Evolutionary conservation across 768 basidiomycete species (phyloP).

Genomic region (Termitomyces sp.): DNA sequence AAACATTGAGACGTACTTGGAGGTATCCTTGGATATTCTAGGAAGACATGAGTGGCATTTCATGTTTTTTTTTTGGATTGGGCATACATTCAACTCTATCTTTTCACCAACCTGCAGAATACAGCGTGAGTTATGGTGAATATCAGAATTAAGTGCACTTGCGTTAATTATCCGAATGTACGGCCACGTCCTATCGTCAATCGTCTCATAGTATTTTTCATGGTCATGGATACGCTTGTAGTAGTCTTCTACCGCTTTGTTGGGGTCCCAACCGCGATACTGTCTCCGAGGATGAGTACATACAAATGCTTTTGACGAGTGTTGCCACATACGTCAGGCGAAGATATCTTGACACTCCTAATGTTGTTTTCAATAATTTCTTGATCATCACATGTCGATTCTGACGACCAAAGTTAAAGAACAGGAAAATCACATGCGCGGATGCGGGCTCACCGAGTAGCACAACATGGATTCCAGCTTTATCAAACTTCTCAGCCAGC

Average conservation of each 20-base stretch:
- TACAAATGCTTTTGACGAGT: background rate
- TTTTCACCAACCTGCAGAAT: conserved; percentile 79
- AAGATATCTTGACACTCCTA: conserved; percentile 94
- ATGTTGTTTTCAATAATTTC: conserved; percentile 95
- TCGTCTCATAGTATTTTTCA: conserved; percentile 83
- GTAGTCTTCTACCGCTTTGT: conserved; percentile 90
- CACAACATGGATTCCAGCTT: conserved; percentile 85
- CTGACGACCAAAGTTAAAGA: conserved; percentile 32
- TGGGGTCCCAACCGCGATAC: conserved; percentile 93
- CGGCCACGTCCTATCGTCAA: conserved; percentile 88
- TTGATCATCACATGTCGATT: conserved; percentile 85
- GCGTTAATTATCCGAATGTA: conserved; percentile 94
- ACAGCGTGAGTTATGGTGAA: background rate
- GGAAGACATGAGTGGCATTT: conserved; percentile 17
- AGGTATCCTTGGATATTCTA: conserved; percentile 84
- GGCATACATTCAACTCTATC: conserved; percentile 84
- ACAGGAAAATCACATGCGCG: background rate
- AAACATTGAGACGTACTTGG: conserved; percentile 43
- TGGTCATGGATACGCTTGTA: conserved; percentile 84
- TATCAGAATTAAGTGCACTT: conserved; percentile 14
- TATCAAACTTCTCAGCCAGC: conserved; percentile 82
- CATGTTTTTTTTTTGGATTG: background rate
- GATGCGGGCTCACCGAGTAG: conserved; percentile 64
- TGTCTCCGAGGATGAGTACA: conserved; percentile 23
- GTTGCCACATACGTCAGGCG: conserved; percentile 74